Conservation (phyloP, 2,329 filamentous ascomycete genomes). For the Cercospora sp. region DNA sequence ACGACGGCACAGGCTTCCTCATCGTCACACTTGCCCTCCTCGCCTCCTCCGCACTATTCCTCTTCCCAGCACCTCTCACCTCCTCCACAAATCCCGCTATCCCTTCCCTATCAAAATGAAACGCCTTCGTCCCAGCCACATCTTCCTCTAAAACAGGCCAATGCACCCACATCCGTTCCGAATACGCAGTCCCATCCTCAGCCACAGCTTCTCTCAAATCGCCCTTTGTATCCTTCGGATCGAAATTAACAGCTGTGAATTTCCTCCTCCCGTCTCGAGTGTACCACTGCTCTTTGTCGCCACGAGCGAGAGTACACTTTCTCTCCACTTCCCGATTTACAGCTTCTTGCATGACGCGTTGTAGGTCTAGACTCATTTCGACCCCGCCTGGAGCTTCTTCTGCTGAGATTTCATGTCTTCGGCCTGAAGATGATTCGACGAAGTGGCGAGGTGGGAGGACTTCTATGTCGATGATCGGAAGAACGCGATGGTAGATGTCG, state of each 20-base stretch:
- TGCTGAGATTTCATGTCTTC: conserved; percentile 50
- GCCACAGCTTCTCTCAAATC: conserved; percentile 40
- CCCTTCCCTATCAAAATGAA: conserved; percentile 31
- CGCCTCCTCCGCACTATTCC: not conserved
- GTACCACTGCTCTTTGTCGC: not conserved
- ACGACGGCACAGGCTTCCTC: not conserved
- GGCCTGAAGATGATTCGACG: conserved; percentile 39
- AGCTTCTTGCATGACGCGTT: conserved; percentile 40
- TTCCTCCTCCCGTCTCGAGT: conserved; percentile 20
- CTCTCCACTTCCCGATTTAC: conserved; percentile 33
- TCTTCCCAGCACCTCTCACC: not conserved
- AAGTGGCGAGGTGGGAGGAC: conserved; percentile 57
- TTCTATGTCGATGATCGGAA: conserved; percentile 56
- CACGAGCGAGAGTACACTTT: not conserved
- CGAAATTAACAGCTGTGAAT: conserved; percentile 41
- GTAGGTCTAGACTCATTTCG: conserved; percentile 26
- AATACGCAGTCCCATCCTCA: conserved; percentile 44
- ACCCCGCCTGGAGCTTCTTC: conserved; percentile 31
- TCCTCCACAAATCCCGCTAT: not conserved
- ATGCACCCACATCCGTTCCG: conserved; percentile 50
- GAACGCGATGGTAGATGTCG: conserved; percentile 53
- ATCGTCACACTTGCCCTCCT: not conserved
- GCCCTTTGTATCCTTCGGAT: conserved; percentile 40
- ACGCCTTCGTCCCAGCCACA: conserved; percentile 39
- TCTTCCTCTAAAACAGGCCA: conserved; percentile 44